Evolutionary conservation across 2,329 filamentous ascomycete genomes (phyloP).

Genomic region (Dothideomycetes sp.): DNA sequence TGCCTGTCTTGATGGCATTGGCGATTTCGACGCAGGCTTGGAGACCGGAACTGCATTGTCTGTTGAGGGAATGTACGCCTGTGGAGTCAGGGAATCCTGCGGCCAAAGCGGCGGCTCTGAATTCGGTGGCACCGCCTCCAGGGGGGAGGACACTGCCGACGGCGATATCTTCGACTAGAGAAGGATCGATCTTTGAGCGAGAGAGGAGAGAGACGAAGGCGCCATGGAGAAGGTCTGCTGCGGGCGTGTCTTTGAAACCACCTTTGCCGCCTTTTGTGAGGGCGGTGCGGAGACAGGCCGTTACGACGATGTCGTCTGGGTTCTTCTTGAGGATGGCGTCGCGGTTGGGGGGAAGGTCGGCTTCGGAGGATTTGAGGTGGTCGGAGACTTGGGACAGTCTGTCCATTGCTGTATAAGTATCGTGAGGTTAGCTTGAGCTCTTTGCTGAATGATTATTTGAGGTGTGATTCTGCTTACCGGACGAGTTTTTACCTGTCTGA

Average conservation of each 20-base stretch:
- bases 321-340: slow-evolving; percentile 42
- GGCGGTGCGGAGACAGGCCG: slow-evolving; percentile 80
- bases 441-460: neutral
- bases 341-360: slow-evolving; percentile 29
- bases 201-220: slow-evolving; percentile 73
- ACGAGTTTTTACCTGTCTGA: slow-evolving; percentile 12
- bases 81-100: slow-evolving; percentile 82
- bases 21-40: slow-evolving; percentile 91
- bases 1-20: slow-evolving; percentile 80
- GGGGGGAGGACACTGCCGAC: slow-evolving; percentile 87
- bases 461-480: neutral
- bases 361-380: slow-evolving; percentile 41
- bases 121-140: slow-evolving; percentile 91
- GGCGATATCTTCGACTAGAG: slow-evolving; percentile 80
- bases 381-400: slow-evolving; percentile 51
- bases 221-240: slow-evolving; percentile 75
- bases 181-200: slow-evolving; percentile 80
- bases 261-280: slow-evolving; percentile 91
- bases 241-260: slow-evolving; percentile 87
- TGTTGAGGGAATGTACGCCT: slow-evolving; percentile 80
- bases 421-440: neutral
- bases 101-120: slow-evolving; percentile 81
- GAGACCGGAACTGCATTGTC: slow-evolving; percentile 88
- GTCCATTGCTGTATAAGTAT: slow-evolving; percentile 40
- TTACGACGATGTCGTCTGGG: slow-evolving; percentile 79